Conservation (phyloP, 192 early-diverging fungal genomes). For the Thoreauomyces humboldtii region DNA sequence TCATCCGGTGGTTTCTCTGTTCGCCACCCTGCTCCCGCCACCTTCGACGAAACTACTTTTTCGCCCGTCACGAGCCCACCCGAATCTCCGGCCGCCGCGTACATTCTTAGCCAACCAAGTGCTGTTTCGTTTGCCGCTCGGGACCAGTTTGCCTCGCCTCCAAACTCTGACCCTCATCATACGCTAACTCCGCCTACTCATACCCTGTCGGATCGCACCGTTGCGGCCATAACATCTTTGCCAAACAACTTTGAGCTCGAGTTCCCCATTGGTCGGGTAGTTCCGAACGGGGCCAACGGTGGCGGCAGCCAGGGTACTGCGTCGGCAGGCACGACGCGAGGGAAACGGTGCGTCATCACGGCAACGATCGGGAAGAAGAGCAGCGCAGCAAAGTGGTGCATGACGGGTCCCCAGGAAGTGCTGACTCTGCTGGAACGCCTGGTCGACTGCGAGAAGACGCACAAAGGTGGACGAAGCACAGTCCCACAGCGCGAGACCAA, state of each 20-base stretch:
- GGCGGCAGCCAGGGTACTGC: no score
- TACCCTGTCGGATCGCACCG: not conserved
- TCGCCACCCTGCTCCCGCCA: no score
- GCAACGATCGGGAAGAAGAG: constrained; percentile 48
- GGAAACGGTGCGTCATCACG: constrained; percentile 29
- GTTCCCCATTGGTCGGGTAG: not conserved
- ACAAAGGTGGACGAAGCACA: constrained; percentile 4
- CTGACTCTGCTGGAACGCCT: constrained; percentile 27
- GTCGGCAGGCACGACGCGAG: constrained; percentile 5
- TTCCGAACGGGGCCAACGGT: not conserved
- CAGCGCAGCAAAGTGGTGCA: constrained; percentile 44
- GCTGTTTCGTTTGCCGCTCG: no score
- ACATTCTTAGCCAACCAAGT: no score
- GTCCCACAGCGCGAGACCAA: constrained; percentile 6
- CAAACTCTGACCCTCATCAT: no score
- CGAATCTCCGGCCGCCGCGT: not conserved
- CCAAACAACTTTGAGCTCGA: constrained; percentile 7
- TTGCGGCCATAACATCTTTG: not conserved
- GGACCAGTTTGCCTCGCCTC: no score
- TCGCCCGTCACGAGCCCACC: not conserved
- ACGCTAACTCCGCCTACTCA: no score
- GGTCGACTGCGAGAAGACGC: not conserved
- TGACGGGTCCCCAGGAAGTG: constrained; percentile 37
- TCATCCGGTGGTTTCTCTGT: no score
- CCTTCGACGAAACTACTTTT: no score